These are phyloP conservation scores for Coelastrella sp. DNA, from an alignment of 139 green algal species.

Conservation along the genomic window DNA sequence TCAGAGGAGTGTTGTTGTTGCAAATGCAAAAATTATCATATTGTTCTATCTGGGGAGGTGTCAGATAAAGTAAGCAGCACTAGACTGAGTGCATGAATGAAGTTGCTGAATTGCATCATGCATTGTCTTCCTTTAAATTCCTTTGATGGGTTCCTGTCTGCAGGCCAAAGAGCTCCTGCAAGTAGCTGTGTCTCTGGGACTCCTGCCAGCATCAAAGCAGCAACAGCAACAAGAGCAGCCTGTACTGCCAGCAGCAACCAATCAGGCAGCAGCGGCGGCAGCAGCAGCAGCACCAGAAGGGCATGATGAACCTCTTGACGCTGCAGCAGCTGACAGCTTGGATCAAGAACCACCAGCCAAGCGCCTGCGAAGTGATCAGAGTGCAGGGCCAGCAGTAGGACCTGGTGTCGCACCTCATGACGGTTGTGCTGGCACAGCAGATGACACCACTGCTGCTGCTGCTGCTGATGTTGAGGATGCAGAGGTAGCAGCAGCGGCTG, in stretches of 20 bases:
- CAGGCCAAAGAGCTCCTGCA: no score
- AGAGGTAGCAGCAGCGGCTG: not conserved
- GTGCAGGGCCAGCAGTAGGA: not conserved
- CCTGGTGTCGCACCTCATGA: not conserved
- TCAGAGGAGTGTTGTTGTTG: no score
- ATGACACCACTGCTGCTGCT: slow-evolving; percentile 1
- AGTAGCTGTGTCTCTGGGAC: no score
- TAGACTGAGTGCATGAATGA: no score
- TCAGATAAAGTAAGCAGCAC: no score
- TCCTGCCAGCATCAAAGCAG: not conserved
- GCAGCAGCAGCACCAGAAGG: not conserved
- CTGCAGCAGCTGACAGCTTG: not conserved
- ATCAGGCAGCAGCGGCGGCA: not conserved
- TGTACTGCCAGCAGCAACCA: not conserved
- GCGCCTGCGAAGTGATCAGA: no score
- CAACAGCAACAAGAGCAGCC: slow-evolving; percentile 9
- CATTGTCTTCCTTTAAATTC: no score
- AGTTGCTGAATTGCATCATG: no score
- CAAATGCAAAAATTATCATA: no score
- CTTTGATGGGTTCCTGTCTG: no score
- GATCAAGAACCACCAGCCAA: no score
- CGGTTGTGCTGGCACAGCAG: not conserved
- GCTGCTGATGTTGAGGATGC: not conserved
- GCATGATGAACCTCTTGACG: not conserved
- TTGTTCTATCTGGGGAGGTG: no score